A percentile compares a stretch with the other conserved stretches of the same genome.
Conservation (phyloP, 176 grass and related monocot species). For the Oryza meridionalis region DNA sequence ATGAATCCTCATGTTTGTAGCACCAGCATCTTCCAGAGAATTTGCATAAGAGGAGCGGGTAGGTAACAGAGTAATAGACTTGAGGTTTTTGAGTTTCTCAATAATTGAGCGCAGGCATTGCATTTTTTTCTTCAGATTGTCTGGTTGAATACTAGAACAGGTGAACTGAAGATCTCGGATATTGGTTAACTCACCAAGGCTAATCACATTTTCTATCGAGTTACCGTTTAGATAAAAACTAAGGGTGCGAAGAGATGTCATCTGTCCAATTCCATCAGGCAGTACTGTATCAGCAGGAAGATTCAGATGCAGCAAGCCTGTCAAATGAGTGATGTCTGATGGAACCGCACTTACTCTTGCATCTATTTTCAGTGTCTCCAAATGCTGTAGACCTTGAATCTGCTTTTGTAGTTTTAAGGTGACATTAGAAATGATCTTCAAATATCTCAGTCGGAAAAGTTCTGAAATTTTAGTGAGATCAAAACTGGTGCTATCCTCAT, state of each 20-base stretch:
- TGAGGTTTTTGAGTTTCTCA: not conserved
- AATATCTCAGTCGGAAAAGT: conserved; percentile 4
- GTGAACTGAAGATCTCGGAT: not conserved
- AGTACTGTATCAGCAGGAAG: not conserved
- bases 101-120: not conserved
- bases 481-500: not conserved
- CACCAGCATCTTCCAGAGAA: not conserved
- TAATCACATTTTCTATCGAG: not conserved
- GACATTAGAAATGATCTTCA: not conserved
- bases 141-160: not conserved
- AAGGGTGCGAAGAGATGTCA: not conserved
- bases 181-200: conserved; percentile 1
- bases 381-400: not conserved
- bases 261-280: not conserved
- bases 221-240: conserved; percentile 2
- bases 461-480: not conserved
- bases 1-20: no score
- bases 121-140: conserved; percentile 2
- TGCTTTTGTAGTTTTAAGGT: not conserved
- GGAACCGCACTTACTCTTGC: not conserved
- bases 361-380: not conserved
- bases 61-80: not conserved
- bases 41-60: not conserved
- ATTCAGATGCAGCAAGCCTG: not conserved
- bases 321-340: not conserved